Base-by-base conservation (phyloP, 2,329 filamentous ascomycete genomes). In the Aspergillus tanneri region DNA sequence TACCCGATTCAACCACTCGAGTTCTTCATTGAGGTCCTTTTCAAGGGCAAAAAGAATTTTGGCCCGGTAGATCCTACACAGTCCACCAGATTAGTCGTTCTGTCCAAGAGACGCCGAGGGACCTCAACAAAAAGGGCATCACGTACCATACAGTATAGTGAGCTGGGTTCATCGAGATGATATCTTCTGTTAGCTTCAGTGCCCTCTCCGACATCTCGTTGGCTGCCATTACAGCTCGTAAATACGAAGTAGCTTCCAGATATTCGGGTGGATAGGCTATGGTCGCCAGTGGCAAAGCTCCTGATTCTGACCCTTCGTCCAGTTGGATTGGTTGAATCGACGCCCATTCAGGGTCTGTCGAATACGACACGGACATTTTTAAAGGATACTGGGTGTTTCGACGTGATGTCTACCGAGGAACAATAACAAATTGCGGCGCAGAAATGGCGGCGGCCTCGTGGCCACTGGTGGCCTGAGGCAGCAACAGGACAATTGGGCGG, bases 121-220 rank as follows among this genome's bases (percentile, higher is more conserved):
- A 11, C 14, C 11, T n/a, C n/a, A n/a, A n/a, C n/a, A n/a, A n/a
- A n/a, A n/a, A n/a, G n/a, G 16, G 8, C n/a, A 32, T 27, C 27
- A 63, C 72, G 54, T 64, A 82, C 93, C 93, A 99, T 53, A 97
- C 92, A 12, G 93, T 99, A 74, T 99, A 99, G 75, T 99, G 93
- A 1, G 93, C 91, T 12, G 93, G 88, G 70, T 99, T 99, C 80
- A 96, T 84, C 51, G 78, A 77, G 65, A 99, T 97, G 65, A 99
- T 85, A 70, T 92, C 84, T 66, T 90, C 86, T 4, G 93, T 99
- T 53, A 99, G 81, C 24, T 77, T 80, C 35, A 99, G 79, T 27
- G 84, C 87, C 39, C 93, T 82, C 18, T 85, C 80, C 19, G 87
- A 90, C 75, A 86, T 81, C 71, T 99, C 93, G 66, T 95, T 87